A percentile compares a stretch with the other conserved stretches of the same genome.
These are phyloP conservation scores for Verticillium klebahnii DNA, from an alignment of 2,329 filamentous ascomycete species.

Conservation along the genomic window DNA sequence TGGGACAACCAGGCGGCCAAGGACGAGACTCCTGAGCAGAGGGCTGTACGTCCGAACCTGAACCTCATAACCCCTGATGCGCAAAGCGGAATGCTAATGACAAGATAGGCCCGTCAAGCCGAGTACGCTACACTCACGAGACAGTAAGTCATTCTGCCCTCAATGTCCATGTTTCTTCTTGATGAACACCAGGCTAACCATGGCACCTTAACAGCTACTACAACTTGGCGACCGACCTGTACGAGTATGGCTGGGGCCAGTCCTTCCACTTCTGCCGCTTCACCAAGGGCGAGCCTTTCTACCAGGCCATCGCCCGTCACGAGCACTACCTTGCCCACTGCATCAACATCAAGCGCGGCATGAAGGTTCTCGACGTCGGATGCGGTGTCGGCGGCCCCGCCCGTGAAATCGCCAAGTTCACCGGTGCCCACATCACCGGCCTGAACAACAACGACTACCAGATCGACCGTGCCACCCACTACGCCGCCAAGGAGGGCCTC, in stretches of 20 bases:
- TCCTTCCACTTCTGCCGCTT: conserved; percentile 97
- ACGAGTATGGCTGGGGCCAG: conserved; percentile 91
- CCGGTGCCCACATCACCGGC: conserved; percentile 77
- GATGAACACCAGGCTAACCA: neutral
- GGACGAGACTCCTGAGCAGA: conserved; percentile 68
- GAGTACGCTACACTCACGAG: conserved; percentile 86
- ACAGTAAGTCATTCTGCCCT: conserved; percentile 55
- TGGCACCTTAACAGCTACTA: conserved; percentile 61
- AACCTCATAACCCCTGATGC: neutral
- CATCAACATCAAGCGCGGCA: conserved; percentile 74
- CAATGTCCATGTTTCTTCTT: neutral
- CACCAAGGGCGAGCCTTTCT: conserved; percentile 76
- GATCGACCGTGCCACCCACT: conserved; percentile 78
- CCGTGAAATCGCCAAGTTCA: conserved; percentile 89
- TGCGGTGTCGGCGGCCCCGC: conserved; percentile 95
- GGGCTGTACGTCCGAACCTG: conserved; percentile 53
- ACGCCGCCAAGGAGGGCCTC: conserved; percentile 75
- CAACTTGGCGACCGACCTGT: conserved; percentile 85
- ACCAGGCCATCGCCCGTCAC: conserved; percentile 84
- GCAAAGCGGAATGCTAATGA: neutral
- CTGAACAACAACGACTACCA: conserved; percentile 99
- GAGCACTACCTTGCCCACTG: conserved; percentile 91
- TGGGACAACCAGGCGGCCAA: conserved; percentile 75
- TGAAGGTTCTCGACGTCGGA: conserved; percentile 89
- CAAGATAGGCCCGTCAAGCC: conserved; percentile 61